These are phyloP conservation scores for Pythium vanterpoolii DNA, from an alignment of 352 stramenopile genomes.

Conservation along the genomic window DNA sequence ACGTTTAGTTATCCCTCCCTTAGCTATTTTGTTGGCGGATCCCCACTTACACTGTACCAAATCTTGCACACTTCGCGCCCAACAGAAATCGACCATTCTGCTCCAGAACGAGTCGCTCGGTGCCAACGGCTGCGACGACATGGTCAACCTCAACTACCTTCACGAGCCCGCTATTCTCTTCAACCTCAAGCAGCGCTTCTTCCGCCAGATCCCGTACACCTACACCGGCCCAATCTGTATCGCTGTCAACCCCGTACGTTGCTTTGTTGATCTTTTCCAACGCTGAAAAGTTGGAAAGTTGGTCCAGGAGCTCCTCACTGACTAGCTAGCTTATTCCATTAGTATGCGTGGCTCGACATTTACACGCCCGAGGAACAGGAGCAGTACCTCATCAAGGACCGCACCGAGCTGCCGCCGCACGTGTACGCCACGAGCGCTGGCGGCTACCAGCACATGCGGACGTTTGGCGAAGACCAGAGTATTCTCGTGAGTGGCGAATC, in stretches of 20 bases:
- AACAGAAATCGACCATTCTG: constrained; percentile 73
- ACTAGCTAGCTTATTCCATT: background rate
- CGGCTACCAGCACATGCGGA: constrained; percentile 81
- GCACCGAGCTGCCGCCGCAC: constrained; percentile 68
- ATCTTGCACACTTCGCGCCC: background rate
- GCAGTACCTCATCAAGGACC: constrained; percentile 75
- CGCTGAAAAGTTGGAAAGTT: background rate
- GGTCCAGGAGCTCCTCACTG: background rate
- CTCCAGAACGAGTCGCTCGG: constrained; percentile 63
- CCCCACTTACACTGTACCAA: background rate
- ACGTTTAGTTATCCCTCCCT: constrained; percentile 18
- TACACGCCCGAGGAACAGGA: constrained; percentile 80
- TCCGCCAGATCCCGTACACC: constrained; percentile 92
- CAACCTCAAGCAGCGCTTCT: constrained; percentile 89
- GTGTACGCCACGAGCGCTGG: constrained; percentile 79
- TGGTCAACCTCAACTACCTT: constrained; percentile 89
- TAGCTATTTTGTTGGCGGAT: background rate
- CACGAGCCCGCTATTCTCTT: constrained; percentile 91
- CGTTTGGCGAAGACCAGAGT: constrained; percentile 78
- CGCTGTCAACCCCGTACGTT: constrained; percentile 94
- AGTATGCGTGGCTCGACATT: constrained; percentile 92
- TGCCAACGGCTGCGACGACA: constrained; percentile 68
- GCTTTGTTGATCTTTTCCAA: background rate
- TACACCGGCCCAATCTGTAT: constrained; percentile 97
- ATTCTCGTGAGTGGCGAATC: constrained; percentile 86